Percentiles rank a stretch among this genome's conserved stretches.
phyloP scores from a whole-genome alignment of 2,329 filamentous ascomycete genomes.

The Aspergillus ustus region DNA sequence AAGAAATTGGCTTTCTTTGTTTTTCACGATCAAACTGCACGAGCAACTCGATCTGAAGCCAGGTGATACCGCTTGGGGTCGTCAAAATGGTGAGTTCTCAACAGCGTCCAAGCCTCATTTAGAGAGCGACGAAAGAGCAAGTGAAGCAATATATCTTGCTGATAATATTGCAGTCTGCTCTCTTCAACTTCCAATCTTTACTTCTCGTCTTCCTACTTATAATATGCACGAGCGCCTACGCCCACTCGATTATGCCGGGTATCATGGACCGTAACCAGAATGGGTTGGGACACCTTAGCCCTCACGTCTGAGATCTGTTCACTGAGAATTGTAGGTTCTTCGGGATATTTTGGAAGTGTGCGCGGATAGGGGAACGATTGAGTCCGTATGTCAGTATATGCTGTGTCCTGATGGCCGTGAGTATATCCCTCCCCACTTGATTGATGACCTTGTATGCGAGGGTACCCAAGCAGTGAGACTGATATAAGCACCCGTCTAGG shows the following conservation, averaged over 20 bases:
- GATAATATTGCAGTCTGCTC: slow-evolving; percentile 69
- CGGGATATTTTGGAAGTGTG: slow-evolving; percentile 95
- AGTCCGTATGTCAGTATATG: slow-evolving; percentile 96
- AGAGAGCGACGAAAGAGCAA: neutral
- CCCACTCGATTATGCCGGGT: slow-evolving; percentile 84
- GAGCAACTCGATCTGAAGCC: neutral
- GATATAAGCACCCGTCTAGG: slow-evolving; percentile 24
- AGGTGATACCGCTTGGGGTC: neutral
- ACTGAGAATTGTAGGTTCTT: slow-evolving; percentile 60
- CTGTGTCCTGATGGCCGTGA: slow-evolving; percentile 91
- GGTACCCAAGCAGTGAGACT: neutral
- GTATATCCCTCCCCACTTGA: slow-evolving; percentile 32
- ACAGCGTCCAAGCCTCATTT: neutral
- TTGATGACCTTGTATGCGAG: neutral
- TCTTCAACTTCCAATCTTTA: slow-evolving; percentile 99
- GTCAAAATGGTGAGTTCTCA: slow-evolving; percentile 38
- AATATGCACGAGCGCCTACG: slow-evolving; percentile 94
- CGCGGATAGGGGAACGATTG: slow-evolving; percentile 86
- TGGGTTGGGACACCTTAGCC: slow-evolving; percentile 61
- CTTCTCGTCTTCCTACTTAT: slow-evolving; percentile 91
- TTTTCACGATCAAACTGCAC: neutral
- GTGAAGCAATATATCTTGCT: neutral
- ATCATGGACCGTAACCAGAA: slow-evolving; percentile 93
- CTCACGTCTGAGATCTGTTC: neutral
- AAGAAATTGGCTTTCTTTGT: neutral